A percentile compares a stretch with the other conserved stretches of the same genome.
phyloP scores from a whole-genome alignment of 192 early-diverging fungal genomes.

The Allomyces javanicus region DNA sequence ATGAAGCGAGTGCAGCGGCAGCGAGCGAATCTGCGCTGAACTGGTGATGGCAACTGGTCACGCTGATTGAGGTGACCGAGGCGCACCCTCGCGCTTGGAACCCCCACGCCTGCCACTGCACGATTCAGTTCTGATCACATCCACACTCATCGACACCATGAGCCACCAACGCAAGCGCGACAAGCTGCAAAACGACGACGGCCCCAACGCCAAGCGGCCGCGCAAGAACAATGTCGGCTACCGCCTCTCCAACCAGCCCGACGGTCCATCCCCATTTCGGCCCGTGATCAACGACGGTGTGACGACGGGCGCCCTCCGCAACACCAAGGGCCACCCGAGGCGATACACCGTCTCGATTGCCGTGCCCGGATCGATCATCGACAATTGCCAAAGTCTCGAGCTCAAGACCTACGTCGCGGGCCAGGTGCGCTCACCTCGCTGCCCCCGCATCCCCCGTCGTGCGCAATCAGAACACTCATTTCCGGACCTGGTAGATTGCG shows the following conservation, averaged over 20 bases:
- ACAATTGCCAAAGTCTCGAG: constrained; percentile 36
- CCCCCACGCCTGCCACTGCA: too few species aligned
- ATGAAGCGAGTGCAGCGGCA: too few species aligned
- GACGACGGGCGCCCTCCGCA: background rate
- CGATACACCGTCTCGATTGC: constrained; percentile 41
- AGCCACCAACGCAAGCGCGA: too few species aligned
- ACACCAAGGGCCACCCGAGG: background rate
- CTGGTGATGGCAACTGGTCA: too few species aligned
- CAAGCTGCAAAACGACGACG: too few species aligned
- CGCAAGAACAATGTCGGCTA: background rate
- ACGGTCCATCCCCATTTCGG: background rate
- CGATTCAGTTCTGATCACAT: too few species aligned
- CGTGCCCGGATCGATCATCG: constrained; percentile 41
- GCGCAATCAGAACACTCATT: background rate
- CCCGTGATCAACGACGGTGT: too few species aligned
- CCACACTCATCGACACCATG: too few species aligned
- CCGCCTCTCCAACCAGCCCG: background rate
- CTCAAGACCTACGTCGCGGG: constrained; percentile 50
- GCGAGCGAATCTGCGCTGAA: too few species aligned
- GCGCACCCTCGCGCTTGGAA: too few species aligned
- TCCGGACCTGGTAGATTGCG: constrained; percentile 19
- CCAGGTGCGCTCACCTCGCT: constrained; percentile 17
- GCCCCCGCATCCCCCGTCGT: background rate
- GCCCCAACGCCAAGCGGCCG: background rate
- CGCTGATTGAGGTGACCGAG: too few species aligned